A percentile compares a stretch with the other conserved stretches of the same genome.
Evolutionary conservation across 352 stramenopile species (phyloP).

Genomic region (Globisporangium alternatum): DNA sequence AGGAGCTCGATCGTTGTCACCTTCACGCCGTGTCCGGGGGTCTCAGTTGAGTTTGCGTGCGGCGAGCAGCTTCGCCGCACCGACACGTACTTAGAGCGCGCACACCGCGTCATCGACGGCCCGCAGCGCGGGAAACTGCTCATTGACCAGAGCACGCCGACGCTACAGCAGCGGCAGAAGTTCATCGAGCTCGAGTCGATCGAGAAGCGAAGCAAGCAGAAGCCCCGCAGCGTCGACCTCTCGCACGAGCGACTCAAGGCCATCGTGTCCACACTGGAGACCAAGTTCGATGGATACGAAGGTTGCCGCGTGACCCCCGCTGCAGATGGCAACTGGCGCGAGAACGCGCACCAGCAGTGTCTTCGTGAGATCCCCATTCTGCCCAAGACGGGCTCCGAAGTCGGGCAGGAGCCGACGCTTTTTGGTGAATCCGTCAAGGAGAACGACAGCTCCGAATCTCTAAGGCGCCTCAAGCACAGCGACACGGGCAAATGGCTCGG

Average conservation of each 20-base stretch:
- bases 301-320: constrained; percentile 57
- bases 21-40: constrained; percentile 55
- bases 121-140: constrained; percentile 54
- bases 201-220: constrained; percentile 73
- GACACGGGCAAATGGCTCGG: constrained; percentile 60
- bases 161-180: constrained; percentile 68
- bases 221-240: constrained; percentile 67
- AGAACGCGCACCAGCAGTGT: constrained; percentile 43
- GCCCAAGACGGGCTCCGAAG: constrained; percentile 52
- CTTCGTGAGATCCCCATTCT: constrained; percentile 68
- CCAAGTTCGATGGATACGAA: constrained; percentile 75
- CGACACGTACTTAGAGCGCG: constrained; percentile 70
- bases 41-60: constrained; percentile 64
- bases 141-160: constrained; percentile 51
- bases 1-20: constrained; percentile 60
- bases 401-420: constrained; percentile 46
- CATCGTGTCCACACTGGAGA: constrained; percentile 63
- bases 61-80: constrained; percentile 65
- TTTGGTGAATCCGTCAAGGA: constrained; percentile 42
- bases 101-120: constrained; percentile 32
- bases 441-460: constrained; percentile 36
- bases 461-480: constrained; percentile 45
- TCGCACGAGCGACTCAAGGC: constrained; percentile 50
- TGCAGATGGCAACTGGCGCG: constrained; percentile 58
- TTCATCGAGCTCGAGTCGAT: constrained; percentile 60